A percentile compares a stretch with the other conserved stretches of the same genome.
phyloP scores from a whole-genome alignment of 306 rosid species.

The Malus fusca region DNA sequence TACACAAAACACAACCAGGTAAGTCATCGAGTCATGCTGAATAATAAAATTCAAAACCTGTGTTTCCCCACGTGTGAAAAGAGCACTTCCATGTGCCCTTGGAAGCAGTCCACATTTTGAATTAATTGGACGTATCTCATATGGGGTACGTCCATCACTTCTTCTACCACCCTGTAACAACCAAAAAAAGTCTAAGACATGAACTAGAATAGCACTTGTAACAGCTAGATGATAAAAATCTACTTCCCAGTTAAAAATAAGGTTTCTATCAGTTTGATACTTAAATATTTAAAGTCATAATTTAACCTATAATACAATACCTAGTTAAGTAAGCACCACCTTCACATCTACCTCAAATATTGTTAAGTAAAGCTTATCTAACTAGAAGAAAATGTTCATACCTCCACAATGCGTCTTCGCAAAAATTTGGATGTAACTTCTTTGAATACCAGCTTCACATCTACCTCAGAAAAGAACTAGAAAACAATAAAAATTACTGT shows the following conservation, averaged over 20 bases:
- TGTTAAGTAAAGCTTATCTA: not conserved
- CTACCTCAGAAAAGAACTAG: constrained; percentile 83
- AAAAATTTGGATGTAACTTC: constrained; percentile 77
- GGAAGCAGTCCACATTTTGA: constrained; percentile 86
- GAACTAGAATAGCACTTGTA: not conserved
- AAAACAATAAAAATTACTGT: constrained; percentile 9
- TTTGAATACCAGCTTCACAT: constrained; percentile 93
- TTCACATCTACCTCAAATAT: not conserved
- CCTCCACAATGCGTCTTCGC: constrained; percentile 94
- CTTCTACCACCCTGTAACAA: constrained; percentile 74
- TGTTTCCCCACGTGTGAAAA: constrained; percentile 96
- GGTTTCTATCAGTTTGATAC: not conserved
- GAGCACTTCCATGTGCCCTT: constrained; percentile 97
- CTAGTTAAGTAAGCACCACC: not conserved
- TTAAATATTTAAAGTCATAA: not conserved
- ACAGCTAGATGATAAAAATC: not conserved
- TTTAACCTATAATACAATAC: not conserved
- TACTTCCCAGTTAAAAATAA: not conserved
- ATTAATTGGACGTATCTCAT: constrained; percentile 72
- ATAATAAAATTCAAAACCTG: constrained; percentile 44
- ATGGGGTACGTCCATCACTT: constrained; percentile 82
- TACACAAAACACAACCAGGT: constrained; percentile 5
- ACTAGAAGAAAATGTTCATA: constrained; percentile 21
- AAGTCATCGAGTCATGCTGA: not conserved
- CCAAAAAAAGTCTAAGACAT: constrained; percentile 2